These are phyloP conservation scores for Fusarium aywerte DNA, from an alignment of 2,329 filamentous ascomycete species.

Conservation along the genomic window DNA sequence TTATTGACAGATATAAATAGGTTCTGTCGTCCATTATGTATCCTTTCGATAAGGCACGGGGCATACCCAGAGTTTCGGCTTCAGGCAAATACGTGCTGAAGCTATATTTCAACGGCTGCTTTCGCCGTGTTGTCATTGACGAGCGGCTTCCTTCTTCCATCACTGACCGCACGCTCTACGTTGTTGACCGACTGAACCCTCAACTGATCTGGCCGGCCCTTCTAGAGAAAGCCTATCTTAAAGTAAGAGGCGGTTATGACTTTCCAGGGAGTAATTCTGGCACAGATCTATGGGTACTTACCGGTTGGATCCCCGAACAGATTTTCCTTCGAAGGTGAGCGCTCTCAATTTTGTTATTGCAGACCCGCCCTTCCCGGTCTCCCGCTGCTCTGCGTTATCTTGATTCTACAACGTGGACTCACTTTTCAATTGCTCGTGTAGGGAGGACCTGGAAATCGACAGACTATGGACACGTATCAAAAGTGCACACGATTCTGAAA, in stretches of 20 bases:
- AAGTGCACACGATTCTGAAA: conserved; percentile 77
- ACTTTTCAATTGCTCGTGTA: conserved; percentile 47
- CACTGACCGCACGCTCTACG: conserved; percentile 80
- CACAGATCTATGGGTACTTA: conserved; percentile 91
- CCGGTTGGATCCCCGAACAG: conserved; percentile 97
- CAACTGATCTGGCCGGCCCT: conserved; percentile 90
- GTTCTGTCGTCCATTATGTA: conserved; percentile 78
- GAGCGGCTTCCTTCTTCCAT: conserved; percentile 85
- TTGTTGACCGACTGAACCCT: conserved; percentile 85
- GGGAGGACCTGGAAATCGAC: conserved; percentile 80
- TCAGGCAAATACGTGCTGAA: conserved; percentile 92
- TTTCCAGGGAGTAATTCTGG: conserved; percentile 98
- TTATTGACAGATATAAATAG: conserved; percentile 52
- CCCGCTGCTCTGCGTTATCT: background rate
- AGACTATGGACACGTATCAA: conserved; percentile 82
- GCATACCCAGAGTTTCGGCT: conserved; percentile 71
- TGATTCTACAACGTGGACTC: background rate
- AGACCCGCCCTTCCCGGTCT: too few species aligned
- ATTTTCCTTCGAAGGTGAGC: conserved; percentile 81
- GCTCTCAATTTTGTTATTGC: background rate
- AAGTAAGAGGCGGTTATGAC: conserved; percentile 94
- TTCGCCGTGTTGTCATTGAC: conserved; percentile 86
- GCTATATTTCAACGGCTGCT: conserved; percentile 97
- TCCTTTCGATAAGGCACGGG: conserved; percentile 72
- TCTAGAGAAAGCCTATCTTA: conserved; percentile 95